Base-by-base conservation (phyloP, 306 rosid species). In the Gleditsia sinensis region DNA sequence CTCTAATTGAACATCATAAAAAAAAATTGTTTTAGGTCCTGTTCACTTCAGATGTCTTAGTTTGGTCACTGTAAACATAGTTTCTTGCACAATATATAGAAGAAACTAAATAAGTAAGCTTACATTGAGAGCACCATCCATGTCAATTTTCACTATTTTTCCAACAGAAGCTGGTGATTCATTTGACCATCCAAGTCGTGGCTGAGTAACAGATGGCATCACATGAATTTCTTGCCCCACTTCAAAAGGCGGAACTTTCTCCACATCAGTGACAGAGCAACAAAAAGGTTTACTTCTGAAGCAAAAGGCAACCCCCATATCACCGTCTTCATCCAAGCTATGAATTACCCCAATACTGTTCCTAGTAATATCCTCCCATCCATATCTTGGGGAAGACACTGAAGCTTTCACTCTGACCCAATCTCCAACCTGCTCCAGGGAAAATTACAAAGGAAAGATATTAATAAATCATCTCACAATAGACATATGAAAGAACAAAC, bases 371-470 rank as follows among this genome's bases (percentile, higher is more conserved):
- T 90, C 96, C 75, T 90, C 96, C 96, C 96, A 90, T 51, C 96
- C 96, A 57, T 90, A 88, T 80, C 75, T 90, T 32, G 96, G 96
- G 56, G 92, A 86, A 40, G 91, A 75, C 17, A 90, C 96, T 12
- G 96, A 88, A 77, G 92, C 80, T 79, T 90, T 90, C 51, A 90
- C 88, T 84, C 85, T 84, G 57, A 90, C 92, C 96, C 96, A 90
- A 68, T 90, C 91, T 71, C 96, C 96, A 43, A 90, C 96, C 96
- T 90, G 79, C 71, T 51, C 65, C 59, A 59, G 48, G 48, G 30
- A 56, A 79, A 69, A 32, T 16, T 24, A 57, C 33, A 53, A 77
- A 55, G 28, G 42, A 5, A 21, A 81, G 19, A 20, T 28, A 48
- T 48, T 23, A 64, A 62, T 13, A 16, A 50, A 71, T 21, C 10